A percentile compares a stretch with the other conserved stretches of the same genome.
Evolutionary conservation across 768 basidiomycete species (phyloP).

Genomic region (Pleurotus sapidus): DNA sequence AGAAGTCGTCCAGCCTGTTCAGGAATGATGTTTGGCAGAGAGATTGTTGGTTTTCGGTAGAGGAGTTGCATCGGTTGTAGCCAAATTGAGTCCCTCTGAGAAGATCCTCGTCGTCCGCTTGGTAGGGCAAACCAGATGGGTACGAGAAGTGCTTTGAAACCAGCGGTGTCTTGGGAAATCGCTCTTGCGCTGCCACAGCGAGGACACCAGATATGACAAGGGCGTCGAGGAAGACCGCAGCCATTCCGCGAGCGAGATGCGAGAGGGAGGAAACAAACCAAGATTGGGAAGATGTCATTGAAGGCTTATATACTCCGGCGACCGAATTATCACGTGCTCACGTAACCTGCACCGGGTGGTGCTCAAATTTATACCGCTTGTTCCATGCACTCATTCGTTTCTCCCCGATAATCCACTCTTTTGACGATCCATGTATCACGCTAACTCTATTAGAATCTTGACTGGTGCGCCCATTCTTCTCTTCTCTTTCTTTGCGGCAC

Average conservation of each 20-base stretch:
- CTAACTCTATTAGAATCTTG: slow-evolving; percentile 75
- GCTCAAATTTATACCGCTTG: background rate
- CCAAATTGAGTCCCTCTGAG: slow-evolving; percentile 58
- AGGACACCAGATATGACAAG: background rate
- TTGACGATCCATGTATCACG: slow-evolving; percentile 61
- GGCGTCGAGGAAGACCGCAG: background rate
- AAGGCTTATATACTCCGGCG: background rate
- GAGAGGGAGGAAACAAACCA: background rate
- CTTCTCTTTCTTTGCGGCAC: background rate
- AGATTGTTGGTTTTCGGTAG: slow-evolving; percentile 58
- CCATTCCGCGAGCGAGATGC: background rate
- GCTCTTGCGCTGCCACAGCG: background rate
- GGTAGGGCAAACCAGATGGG: slow-evolving; percentile 41
- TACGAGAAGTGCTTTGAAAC: slow-evolving; percentile 10
- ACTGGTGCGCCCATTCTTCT: slow-evolving; percentile 48
- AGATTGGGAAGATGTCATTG: background rate
- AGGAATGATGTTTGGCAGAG: slow-evolving; percentile 59
- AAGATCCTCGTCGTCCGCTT: slow-evolving; percentile 40
- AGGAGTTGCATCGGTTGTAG: slow-evolving; percentile 67
- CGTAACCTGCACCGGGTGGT: background rate
- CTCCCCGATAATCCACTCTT: slow-evolving; percentile 11
- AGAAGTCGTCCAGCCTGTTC: slow-evolving; percentile 63
- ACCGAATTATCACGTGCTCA: background rate
- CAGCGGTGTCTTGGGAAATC: slow-evolving; percentile 1
- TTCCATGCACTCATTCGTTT: slow-evolving; percentile 2